These are phyloP conservation scores for Rhizopogon vinicolor DNA, from an alignment of 768 basidiomycete species.

Conservation along the genomic window DNA sequence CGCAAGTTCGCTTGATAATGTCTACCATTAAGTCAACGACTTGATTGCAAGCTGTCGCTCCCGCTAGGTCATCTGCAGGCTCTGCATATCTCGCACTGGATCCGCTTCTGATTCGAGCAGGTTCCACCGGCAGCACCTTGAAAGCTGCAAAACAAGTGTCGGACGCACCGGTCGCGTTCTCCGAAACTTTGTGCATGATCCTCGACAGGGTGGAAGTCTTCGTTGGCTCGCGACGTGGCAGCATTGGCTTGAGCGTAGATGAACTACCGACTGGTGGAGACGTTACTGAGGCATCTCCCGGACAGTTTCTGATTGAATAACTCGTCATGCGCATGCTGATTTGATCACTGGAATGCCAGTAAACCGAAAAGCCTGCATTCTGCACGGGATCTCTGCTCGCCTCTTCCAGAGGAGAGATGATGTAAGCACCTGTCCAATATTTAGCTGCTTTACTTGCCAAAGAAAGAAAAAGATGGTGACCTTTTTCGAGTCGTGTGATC, in stretches of 20 bases:
- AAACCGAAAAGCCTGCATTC: slow-evolving; percentile 83
- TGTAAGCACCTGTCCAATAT: slow-evolving; percentile 73
- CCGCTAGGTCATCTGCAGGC: slow-evolving; percentile 55
- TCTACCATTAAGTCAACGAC: slow-evolving; percentile 74
- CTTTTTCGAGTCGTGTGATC: slow-evolving; percentile 74
- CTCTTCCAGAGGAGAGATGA: slow-evolving; percentile 90
- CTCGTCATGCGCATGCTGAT: slow-evolving; percentile 70
- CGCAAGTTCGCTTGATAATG: slow-evolving; percentile 62
- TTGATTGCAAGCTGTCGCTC: slow-evolving; percentile 68
- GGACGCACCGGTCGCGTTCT: slow-evolving; percentile 26
- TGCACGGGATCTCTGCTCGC: slow-evolving; percentile 83
- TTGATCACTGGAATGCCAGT: slow-evolving; percentile 71
- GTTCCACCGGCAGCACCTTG: slow-evolving; percentile 75
- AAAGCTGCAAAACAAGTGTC: slow-evolving; percentile 64
- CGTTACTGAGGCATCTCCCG: slow-evolving; percentile 25
- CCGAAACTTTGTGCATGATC: slow-evolving; percentile 33
- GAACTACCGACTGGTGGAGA: not conserved
- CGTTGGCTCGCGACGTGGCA: slow-evolving; percentile 4
- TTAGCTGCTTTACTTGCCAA: not conserved
- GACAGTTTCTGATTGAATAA: slow-evolving; percentile 78
- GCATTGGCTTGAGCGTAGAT: not conserved
- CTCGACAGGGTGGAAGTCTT: slow-evolving; percentile 18
- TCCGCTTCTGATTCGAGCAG: slow-evolving; percentile 40
- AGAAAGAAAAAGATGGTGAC: slow-evolving; percentile 30
- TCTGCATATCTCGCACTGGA: slow-evolving; percentile 41